phyloP scores from a whole-genome alignment of 495 filamentous ascomycete species.

The Aspergillus nanangensis region DNA sequence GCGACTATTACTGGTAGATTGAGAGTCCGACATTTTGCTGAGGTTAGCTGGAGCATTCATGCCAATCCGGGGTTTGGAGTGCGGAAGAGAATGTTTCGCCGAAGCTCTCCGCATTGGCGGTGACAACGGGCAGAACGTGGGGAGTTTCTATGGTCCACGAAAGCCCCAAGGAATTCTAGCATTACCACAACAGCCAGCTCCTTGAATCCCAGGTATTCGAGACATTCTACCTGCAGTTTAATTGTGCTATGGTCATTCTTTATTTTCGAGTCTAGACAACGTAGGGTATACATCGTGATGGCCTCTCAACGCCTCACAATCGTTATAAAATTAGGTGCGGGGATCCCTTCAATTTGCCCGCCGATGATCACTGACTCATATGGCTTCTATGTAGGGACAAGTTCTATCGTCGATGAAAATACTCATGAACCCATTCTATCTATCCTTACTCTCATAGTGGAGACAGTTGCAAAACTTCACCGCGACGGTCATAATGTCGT shows the following conservation, averaged over 20 bases:
- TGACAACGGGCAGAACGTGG: conserved; percentile 30
- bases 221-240: background rate
- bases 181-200: background rate
- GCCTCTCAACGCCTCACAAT: conserved; percentile 53
- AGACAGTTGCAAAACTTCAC: conserved; percentile 78
- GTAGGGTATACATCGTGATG: conserved; percentile 15
- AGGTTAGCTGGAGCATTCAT: too few relatives aligned
- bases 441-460: conserved; percentile 83
- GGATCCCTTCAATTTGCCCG: conserved; percentile 14
- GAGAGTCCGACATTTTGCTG: conserved; percentile 30
- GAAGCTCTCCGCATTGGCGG: conserved; percentile 31
- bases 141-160: too few relatives aligned
- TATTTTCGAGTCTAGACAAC: background rate
- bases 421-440: conserved; percentile 96
- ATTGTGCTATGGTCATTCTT: background rate
- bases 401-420: conserved; percentile 94
- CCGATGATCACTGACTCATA: conserved; percentile 11
- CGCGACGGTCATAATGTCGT: conserved; percentile 93
- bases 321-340: conserved; percentile 90
- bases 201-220: background rate
- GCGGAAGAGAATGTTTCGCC: conserved; percentile 10
- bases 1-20: conserved; percentile 17
- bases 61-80: too few relatives aligned
- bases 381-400: conserved; percentile 62
- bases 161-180: too few relatives aligned